Conservation (phyloP, 2,329 filamentous ascomycete genomes). For the Reticulascus tulasneorum region DNA sequence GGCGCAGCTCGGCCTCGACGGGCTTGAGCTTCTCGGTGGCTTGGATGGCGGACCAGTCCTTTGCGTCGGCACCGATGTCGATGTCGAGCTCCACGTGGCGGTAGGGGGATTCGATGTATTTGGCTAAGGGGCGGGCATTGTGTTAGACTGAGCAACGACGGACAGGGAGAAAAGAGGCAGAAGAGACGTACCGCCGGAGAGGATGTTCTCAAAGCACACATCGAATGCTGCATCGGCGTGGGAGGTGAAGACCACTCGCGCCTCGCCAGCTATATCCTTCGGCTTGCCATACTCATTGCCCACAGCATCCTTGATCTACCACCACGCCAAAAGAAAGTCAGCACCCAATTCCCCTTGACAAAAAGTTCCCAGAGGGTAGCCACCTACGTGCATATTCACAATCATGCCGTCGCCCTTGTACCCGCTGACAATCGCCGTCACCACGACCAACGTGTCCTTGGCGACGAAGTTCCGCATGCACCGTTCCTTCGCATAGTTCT, state of each 20-base stretch:
- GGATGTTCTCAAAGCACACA: slow-evolving; percentile 89
- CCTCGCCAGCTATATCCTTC: slow-evolving; percentile 87
- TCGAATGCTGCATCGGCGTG: slow-evolving; percentile 91
- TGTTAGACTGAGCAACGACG: not conserved
- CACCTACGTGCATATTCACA: slow-evolving; percentile 85
- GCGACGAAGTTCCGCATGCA: slow-evolving; percentile 96
- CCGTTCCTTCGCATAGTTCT: slow-evolving; percentile 68
- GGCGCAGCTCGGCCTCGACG: slow-evolving; percentile 87
- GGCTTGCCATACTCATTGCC: slow-evolving; percentile 94
- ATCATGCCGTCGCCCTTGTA: slow-evolving; percentile 84
- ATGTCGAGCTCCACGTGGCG: slow-evolving; percentile 88
- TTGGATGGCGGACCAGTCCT: slow-evolving; percentile 97
- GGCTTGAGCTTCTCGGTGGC: slow-evolving; percentile 97
- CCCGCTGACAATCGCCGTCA: slow-evolving; percentile 86
- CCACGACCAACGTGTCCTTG: slow-evolving; percentile 89
- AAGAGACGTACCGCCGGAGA: slow-evolving; percentile 60
- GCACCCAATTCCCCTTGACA: not conserved
- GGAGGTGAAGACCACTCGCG: slow-evolving; percentile 89
- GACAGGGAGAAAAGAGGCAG: not conserved
- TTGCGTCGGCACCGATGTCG: slow-evolving; percentile 93
- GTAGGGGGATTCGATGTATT: slow-evolving; percentile 42
- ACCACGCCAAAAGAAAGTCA: slow-evolving; percentile 3
- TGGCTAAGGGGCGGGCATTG: slow-evolving; percentile 22
- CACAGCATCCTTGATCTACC: slow-evolving; percentile 86
- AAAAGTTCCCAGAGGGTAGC: not conserved